Base-by-base conservation (phyloP, 2,329 filamentous ascomycete species). In the Ophiostoma piceae region DNA sequence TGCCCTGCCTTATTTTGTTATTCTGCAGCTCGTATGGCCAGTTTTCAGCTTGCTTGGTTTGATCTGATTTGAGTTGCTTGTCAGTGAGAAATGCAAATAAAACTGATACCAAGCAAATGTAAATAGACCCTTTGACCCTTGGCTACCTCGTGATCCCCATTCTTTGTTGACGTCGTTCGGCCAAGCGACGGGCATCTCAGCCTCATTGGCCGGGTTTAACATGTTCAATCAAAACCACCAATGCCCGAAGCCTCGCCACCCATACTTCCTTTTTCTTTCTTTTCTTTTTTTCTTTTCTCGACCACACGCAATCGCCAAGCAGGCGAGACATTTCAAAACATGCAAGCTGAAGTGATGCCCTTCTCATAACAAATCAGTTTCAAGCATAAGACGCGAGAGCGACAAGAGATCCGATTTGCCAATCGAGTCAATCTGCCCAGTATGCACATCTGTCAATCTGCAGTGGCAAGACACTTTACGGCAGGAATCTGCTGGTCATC, bases 1-100 rank as follows among this genome's bases (percentile, higher is more conserved):
- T 57, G 22, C 60, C 29, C 29, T 37, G 60, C 32, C 60, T 11
- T 16, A 64, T 26, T 32, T 37, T 32, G n/a, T 35, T 26, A 26
- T 57, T 57, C 51, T 22, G n/a, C 11, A 47, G 43, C 43, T 47
- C 43, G 43, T 57, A 57, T 57, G 22, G 51, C 22, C 51, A 12
- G n/a, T 57, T 57, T 57, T 57, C 51, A 57, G 51, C 51, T 57
- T 26, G 51, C 51, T 26, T 57, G 22, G 51, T 29, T 35, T 35
- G 35, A 35, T 35, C 8, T 57, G 51, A 14, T 26, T 3, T 57
- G 51, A 57, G 19, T 29, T 22, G 12, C 26, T 57, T 12, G 26
- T 26, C 8, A 29, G 4, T 16, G 1, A 41, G 11, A 41, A 41
- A 14, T 47, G 43, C 8, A 47, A 47, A n/a, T 47, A 47, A 7